Base-by-base conservation (phyloP, 2,329 filamentous ascomycete genomes). In the Phymatotrichopsis omnivora region DNA sequence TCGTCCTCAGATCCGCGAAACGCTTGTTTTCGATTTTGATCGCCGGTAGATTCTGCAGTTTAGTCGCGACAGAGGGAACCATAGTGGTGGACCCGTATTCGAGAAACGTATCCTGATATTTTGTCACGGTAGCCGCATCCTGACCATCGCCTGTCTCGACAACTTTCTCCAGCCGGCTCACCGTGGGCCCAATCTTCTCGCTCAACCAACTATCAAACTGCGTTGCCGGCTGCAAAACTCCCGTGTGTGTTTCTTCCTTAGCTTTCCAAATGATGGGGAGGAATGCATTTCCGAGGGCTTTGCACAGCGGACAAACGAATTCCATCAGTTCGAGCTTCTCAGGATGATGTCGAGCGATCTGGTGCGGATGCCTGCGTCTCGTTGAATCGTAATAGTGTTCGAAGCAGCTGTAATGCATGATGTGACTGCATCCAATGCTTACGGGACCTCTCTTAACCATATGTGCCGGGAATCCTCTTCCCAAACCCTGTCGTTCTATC, bases 381-480 rank as follows among this genome's bases (percentile, higher is more conserved):
- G 85, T 93, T 3, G 89, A 85, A 34, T 83, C 76, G 54, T 85
- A 82, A 60, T 96, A 98, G 30, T 82, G 76, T 59, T 95, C 86
- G 61, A 98, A 98, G 65, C 91, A 98, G 56, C 76, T 78, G 62
- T 84, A 96, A 63, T 98, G 91, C 91, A 98, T 98, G 60, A 98
- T 93, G 63, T 98, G 91, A 2, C 91, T 91, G 63, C 91, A 98
- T 7, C 89, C 85, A 27, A 83, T 84, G 8, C 87, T 84, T 2
- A 96, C 81, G 0, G 89, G 83, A 0, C 87, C 91, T 14, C 75
- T 70, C 22, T 73, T 71, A 25, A 77, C 77, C 30, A 77, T 71
- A 7, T 73, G 69, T 5, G 78, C 71, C 2, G 85, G 81, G 60
- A 93, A 98, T 0, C 91, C 91, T 63, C 87, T 93, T 24, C 89